Evolutionary conservation across 106 monocot genomes (phyloP).

Genomic region (Allium fistulosum): DNA sequence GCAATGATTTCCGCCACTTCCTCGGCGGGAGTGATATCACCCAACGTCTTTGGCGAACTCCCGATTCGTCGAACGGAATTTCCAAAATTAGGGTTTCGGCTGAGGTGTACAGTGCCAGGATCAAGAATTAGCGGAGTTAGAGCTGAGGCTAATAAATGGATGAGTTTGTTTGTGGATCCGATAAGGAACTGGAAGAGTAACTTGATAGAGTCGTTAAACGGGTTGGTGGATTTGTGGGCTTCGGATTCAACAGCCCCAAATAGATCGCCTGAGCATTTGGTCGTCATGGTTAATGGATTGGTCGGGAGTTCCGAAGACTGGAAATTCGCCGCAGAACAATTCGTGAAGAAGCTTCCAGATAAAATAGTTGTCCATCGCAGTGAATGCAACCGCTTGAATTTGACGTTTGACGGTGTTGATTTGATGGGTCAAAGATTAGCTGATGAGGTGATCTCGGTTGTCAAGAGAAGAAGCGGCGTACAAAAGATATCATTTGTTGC

Average conservation of each 20-base stretch:
- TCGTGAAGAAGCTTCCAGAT: conserved; percentile 51
- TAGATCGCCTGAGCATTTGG: conserved; percentile 53
- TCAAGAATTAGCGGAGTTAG: conserved; percentile 1
- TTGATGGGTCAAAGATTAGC: conserved; percentile 88
- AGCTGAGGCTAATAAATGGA: conserved; percentile 6
- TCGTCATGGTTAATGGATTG: conserved; percentile 69
- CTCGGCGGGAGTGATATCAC: too few species aligned
- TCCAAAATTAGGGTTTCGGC: conserved; percentile 17
- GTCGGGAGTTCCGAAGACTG: conserved; percentile 71
- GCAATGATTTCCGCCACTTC: too few species aligned
- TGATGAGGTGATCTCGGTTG: conserved; percentile 79
- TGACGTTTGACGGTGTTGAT: conserved; percentile 95
- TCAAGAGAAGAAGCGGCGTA: conserved; percentile 34
- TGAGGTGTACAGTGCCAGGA: conserved; percentile 1
- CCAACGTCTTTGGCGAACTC: background rate
- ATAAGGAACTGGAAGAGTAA: conserved; percentile 7
- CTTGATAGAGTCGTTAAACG: conserved; percentile 24
- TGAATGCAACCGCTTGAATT: conserved; percentile 57
- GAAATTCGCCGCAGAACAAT: conserved; percentile 74
- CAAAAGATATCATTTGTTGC: conserved; percentile 86
- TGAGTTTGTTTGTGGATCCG: conserved; percentile 9
- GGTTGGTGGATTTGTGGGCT: conserved; percentile 51
- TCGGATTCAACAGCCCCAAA: conserved; percentile 8
- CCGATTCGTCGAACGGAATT: background rate
- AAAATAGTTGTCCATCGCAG: conserved; percentile 81